Evolutionary conservation across 1,139 yeast genomes (phyloP), one percentile per base, ranked within the genome.

Genomic region (Diutina mesorugosa): DNA sequence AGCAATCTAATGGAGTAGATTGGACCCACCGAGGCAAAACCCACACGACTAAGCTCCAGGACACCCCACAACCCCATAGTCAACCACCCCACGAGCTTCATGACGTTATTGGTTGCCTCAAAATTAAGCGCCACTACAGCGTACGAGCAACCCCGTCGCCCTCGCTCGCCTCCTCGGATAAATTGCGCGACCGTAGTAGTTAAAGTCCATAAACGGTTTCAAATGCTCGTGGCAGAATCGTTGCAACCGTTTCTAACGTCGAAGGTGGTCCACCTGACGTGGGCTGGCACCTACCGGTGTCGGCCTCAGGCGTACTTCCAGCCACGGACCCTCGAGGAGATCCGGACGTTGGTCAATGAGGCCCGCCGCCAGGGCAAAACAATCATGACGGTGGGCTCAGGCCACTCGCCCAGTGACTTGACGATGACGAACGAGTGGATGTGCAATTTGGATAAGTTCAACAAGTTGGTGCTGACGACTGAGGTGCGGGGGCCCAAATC

Each of bases 331-430:
- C 64, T 85, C 3, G 87, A 82, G 9, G 88, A 90, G 63, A 83
- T 90, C 54, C 73, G 74, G 57, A 74, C 72, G 47, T 74, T 91
- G 58, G 87, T 93, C 51, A 73, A 78, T 53, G 77, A 77, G 58
- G 99, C 98, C 6, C 73, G 80, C 54, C 65, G 72, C 55, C 67
- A 74, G 47, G 74, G 77, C 21, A 85, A 83, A 62, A 88, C 96
- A 18, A 73, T 93, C 58, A 86, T 89, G 78, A 82, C 90, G 2
- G 93, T 89, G 8, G 99, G 99, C 0, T 84, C 96, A 0, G 97
- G 97, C 41, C 98, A 93, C 67, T 90, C 98, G 6, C 99, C 99
- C 0, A 87, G 95, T 54, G 91, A 85, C 65, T 72, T 93, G 70
- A 90, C 97, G 56, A 87, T 90, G 87, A 87, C 97, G 2, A 71